Evolutionary conservation across 495 filamentous ascomycete genomes (phyloP), one percentile per base, ranked within the genome.

Genomic region (Neohortaea acidophila): DNA sequence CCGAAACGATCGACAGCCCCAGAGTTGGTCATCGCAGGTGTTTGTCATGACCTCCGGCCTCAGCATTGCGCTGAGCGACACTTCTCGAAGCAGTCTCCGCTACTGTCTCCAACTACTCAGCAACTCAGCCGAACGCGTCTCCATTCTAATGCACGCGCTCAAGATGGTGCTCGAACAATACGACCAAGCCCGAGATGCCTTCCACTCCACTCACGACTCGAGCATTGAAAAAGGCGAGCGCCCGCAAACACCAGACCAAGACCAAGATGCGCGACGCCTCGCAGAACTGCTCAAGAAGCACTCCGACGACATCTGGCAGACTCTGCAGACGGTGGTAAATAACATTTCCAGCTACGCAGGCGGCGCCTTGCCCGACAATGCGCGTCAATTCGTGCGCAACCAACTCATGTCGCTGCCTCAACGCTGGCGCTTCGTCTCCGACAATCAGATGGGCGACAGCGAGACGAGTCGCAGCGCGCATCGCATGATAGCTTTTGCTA

Each of bases 51-150:
- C 85, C 0, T 86, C 81, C 0, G 84, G 82, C 0, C 64, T 94
- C 2, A 78, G 82, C 22, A 76, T 85, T 14, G 84, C 87, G 0
- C 81, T 96, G 68, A 85, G 75, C 49, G 81, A 91, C 15, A 77
- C 84, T 49, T 85, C 79, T 31, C 60, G 91, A 10, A 65, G 70
- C 10, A 81, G 72, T 41, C 62, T 96, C 19, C 78, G 77, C 49
- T 82, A 77, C 48, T 89, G 81, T 48, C 61, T 94, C 12, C 64
- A 67, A 14, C 77, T 78, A 65, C 63, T 94, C n/a, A 67, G 71
- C 29, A 72, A 73, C 67, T 78, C 79, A 2, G 91, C 86, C 45
- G 70, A 68, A 10, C 78, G 80, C 52, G 63, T 96, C 26, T 70
- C 70, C 15, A 70, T 72, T 35, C 62, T 80, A 0, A 75, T 89